A percentile compares a stretch with the other conserved stretches of the same genome.
phyloP scores from a whole-genome alignment of 2,329 filamentous ascomycete species.

The Microdochium trichocladiopsis region DNA sequence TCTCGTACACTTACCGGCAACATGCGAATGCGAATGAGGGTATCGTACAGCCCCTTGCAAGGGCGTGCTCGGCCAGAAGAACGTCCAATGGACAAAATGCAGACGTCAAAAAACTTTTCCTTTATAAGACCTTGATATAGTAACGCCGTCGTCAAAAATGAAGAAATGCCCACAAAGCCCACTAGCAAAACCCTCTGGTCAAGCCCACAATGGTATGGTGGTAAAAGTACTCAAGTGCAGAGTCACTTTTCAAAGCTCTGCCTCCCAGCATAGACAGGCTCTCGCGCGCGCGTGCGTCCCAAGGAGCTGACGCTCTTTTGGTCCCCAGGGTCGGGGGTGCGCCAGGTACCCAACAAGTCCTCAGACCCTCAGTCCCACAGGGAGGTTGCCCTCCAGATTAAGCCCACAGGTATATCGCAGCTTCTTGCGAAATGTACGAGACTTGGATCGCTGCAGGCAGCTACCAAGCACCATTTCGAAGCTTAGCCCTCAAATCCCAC shows the following conservation, averaged over 20 bases:
- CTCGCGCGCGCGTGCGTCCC: not conserved
- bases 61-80: not conserved
- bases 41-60: not conserved
- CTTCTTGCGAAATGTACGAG: conserved; percentile 11
- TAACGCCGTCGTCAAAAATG: not conserved
- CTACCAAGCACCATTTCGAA: conserved; percentile 18
- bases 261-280: not conserved
- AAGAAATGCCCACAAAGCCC: not conserved
- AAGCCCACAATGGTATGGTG: not conserved
- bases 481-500: conserved; percentile 48
- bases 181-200: not conserved
- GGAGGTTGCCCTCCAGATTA: conserved; percentile 25
- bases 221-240: not conserved
- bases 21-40: not conserved
- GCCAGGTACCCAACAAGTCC: not conserved
- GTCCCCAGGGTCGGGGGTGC: not conserved
- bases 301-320: not conserved
- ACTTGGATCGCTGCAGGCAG: not conserved
- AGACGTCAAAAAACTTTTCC: not conserved
- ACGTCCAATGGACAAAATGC: not conserved
- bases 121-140: not conserved
- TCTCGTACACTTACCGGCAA: too few relatives aligned
- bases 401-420: conserved; percentile 51
- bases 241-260: not conserved
- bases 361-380: conserved; percentile 3